Conservation (phyloP, 1,284 basidiomycete species). For the Rhodotorula sp. region DNA sequence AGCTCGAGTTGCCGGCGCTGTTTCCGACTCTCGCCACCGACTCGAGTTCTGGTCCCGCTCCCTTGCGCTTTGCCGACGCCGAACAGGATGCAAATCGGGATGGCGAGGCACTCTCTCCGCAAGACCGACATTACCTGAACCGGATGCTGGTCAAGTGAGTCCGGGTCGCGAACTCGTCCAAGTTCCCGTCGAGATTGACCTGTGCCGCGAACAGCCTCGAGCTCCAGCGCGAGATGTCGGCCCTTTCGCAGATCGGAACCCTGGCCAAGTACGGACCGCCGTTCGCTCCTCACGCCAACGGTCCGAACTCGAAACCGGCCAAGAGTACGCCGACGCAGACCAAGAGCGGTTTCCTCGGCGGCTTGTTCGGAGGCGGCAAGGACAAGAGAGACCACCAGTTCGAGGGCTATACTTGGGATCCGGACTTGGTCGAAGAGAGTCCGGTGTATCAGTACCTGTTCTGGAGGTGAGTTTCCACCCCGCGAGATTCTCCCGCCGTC, state of each 20-base stretch:
- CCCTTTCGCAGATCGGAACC: constrained; percentile 32
- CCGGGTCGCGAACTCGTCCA: background rate
- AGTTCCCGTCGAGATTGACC: background rate
- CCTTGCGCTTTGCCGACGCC: too few relatives aligned
- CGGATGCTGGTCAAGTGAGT: constrained; percentile 35
- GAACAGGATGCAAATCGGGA: background rate
- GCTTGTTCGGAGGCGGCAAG: constrained; percentile 15
- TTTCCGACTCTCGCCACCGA: too few relatives aligned
- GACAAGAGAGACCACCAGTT: constrained; percentile 15
- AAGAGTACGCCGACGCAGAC: background rate
- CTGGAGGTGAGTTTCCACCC: constrained; percentile 18
- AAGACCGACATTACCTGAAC: constrained; percentile 38
- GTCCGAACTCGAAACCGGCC: constrained; percentile 34
- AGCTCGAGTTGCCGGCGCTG: too few relatives aligned
- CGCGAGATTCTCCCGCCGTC: accelerated
- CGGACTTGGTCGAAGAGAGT: constrained; percentile 6
- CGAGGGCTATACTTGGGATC: constrained; percentile 26
- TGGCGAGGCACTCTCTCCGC: constrained; percentile 10
- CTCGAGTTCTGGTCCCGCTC: too few relatives aligned
- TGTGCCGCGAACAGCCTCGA: constrained; percentile 23
- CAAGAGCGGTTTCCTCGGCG: background rate
- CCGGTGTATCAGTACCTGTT: constrained; percentile 34
- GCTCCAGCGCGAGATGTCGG: constrained; percentile 30
- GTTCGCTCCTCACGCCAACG: constrained; percentile 33
- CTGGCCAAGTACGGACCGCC: constrained; percentile 32